phyloP scores from a whole-genome alignment of 2,329 filamentous ascomycete genomes.

The Colletotrichum sp. region DNA sequence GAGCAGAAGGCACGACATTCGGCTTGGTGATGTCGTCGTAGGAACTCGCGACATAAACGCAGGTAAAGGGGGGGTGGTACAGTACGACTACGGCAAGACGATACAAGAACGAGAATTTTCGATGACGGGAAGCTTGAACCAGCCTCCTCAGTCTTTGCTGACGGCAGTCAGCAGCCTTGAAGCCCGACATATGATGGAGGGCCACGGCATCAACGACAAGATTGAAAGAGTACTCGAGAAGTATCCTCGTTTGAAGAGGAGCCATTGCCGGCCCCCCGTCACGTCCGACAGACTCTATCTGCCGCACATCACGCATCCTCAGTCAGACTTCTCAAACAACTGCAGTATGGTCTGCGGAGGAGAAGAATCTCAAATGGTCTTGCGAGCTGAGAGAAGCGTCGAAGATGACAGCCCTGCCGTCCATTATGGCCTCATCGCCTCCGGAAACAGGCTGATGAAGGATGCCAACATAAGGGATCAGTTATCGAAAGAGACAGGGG shows the following conservation, averaged over 20 bases:
- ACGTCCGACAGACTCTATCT: too few species aligned
- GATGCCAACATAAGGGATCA: conserved; percentile 34
- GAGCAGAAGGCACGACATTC: conserved; percentile 17
- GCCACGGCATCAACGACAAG: conserved; percentile 4
- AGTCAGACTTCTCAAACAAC: too few species aligned
- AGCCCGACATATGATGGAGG: background rate
- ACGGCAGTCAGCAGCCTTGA: conserved; percentile 8
- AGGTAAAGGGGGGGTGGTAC: conserved; percentile 8
- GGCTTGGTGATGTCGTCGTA: conserved; percentile 24
- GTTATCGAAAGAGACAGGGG: background rate
- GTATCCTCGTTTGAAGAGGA: background rate
- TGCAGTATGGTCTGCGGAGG: background rate
- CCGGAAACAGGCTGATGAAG: conserved; percentile 41
- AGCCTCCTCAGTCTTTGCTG: conserved; percentile 10
- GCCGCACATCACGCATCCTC: too few species aligned
- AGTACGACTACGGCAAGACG: conserved; percentile 22
- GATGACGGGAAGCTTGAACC: conserved; percentile 1
- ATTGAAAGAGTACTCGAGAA: conserved; percentile 6
- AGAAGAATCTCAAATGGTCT: background rate
- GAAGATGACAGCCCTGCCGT: background rate
- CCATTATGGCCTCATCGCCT: conserved; percentile 32
- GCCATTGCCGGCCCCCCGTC: too few species aligned
- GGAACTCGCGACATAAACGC: background rate
- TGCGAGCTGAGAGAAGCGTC: background rate
- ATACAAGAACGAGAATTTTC: background rate